Base-by-base conservation (phyloP, 2,329 filamentous ascomycete species). In the Aspergillus sp. region DNA sequence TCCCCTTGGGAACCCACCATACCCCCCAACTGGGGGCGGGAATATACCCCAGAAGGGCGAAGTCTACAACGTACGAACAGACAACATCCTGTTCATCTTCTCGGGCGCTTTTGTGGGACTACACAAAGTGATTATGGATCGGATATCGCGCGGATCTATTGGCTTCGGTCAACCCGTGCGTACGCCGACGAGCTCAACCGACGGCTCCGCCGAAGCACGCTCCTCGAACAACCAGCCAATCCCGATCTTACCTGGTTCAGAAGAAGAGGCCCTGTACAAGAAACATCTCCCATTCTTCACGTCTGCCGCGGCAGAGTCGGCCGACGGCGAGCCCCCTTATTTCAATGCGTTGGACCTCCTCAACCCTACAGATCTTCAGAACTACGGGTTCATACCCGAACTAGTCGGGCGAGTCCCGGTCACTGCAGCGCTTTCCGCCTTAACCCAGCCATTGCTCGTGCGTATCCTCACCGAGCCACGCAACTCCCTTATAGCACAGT, bases 61-160 rank as follows among this genome's bases (percentile, higher is more conserved):
- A 56, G 75, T 82, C 4, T 87, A 81, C 71, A 86, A 89, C 51
- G 87, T 97, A 53, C 88, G 94, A 63, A 99, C 94, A 0, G 92
- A 91, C 59, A 97, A 97, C 63, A 97, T 99, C 54, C 82, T 99
- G 23, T 99, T 99, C 74, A 91, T 99, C 40, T 96, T 94, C 70
- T 95, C 92, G 11, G 94, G 94, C 16, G 94, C 94, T 16, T 99
- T 99, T 68, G 89, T 95, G 32, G 93, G 92, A 2, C 79, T 97
- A 1, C 90, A 97, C 65, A 96, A 95, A 69, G 82, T 88, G 31
- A 84, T 99, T 45, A 79, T 96, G 54, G 88, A 91, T 53, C 86
- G 94, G n/a, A 87, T 97, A 42, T 88, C 91, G 11, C 91, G 88
- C 65, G 85, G 86, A 10, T 88, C 89, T 3, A 93, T 99, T 61